Evolutionary conservation across 495 filamentous ascomycete genomes (phyloP).

Genomic region (Penicillium malachiteum): DNA sequence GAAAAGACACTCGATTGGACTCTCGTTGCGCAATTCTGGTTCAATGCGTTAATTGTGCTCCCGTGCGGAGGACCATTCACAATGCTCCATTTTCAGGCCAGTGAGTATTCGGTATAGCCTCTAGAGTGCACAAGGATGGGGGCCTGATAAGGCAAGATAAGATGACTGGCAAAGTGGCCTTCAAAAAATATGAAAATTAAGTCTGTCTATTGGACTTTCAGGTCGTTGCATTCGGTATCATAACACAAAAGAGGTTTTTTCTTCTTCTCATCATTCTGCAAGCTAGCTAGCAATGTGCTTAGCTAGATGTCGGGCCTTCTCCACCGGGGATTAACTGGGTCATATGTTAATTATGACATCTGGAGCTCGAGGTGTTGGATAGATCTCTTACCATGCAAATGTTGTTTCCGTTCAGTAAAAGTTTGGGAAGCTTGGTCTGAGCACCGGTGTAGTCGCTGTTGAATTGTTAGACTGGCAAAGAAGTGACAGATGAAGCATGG

Average conservation of each 20-base stretch:
- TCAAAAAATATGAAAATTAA: neutral
- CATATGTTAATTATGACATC: constrained; percentile 12
- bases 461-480: constrained; percentile 19
- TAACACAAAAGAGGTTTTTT: constrained; percentile 22
- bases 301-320: constrained; percentile 62
- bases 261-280: constrained; percentile 23
- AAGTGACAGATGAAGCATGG: neutral
- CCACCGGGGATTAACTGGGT: constrained; percentile 81
- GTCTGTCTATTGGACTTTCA: constrained; percentile 6
- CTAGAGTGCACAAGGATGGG: neutral
- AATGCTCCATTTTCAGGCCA: too few relatives aligned
- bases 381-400: constrained; percentile 83
- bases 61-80: too few relatives aligned
- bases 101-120: neutral
- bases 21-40: too few relatives aligned
- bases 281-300: constrained; percentile 21
- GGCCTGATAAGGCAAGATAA: neutral
- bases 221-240: constrained; percentile 28
- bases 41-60: too few relatives aligned
- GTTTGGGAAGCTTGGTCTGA: constrained; percentile 85
- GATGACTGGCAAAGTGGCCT: neutral
- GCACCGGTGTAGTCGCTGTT: constrained; percentile 82
- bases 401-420: constrained; percentile 97
- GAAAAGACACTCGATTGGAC: too few relatives aligned
- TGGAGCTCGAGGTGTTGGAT: neutral